Evolutionary conservation across 2,329 filamentous ascomycete genomes (phyloP).

Genomic region (Lasiodiplodia sp.): DNA sequence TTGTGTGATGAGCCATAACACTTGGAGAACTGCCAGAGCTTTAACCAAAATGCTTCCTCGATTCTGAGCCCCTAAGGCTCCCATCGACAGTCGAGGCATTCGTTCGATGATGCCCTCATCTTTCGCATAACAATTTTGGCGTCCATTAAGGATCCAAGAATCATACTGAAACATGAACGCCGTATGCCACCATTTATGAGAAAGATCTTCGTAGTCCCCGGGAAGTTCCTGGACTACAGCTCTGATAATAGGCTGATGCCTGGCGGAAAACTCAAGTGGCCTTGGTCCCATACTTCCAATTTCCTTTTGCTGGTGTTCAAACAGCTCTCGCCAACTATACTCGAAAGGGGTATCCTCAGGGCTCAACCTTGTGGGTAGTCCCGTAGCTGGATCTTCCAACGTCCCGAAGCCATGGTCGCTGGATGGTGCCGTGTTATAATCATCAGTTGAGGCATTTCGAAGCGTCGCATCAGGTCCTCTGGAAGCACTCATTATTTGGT

Average conservation of each 20-base stretch:
- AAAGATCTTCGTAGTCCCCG: accelerated
- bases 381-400: too few species aligned
- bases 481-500: not conserved
- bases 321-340: not conserved
- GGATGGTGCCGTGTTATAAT: too few species aligned
- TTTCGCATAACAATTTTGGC: not conserved
- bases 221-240: not conserved
- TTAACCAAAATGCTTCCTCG: not conserved
- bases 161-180: not conserved
- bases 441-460: not conserved
- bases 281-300: not conserved
- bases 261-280: not conserved
- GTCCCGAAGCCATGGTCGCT: not conserved
- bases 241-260: not conserved
- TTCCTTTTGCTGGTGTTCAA: not conserved
- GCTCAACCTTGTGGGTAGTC: too few species aligned
- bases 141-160: not conserved
- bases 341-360: not conserved
- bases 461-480: not conserved
- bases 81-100: not conserved
- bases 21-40: not conserved
- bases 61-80: not conserved
- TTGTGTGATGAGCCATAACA: not conserved
- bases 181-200: not conserved
- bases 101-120: not conserved